Evolutionary conservation across 202 grass and related monocot genomes (phyloP).

Genomic region (Tripidium arundinaceum): DNA sequence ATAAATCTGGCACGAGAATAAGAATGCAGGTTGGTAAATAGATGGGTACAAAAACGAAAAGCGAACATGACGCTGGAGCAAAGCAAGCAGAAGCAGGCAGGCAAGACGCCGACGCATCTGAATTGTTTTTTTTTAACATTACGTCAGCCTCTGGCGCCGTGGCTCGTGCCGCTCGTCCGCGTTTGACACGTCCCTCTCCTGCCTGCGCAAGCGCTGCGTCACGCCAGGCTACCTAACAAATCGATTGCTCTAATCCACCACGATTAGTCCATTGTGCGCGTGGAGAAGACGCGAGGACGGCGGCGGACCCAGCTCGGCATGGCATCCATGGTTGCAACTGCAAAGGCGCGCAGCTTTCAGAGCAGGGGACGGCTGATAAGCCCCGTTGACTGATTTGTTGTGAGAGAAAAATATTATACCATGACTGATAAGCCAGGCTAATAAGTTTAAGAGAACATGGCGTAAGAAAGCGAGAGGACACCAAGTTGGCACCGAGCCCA

Average conservation of each 20-base stretch:
- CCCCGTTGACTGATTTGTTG: too few relatives aligned
- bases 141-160: background rate
- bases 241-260: constrained; percentile 3
- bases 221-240: background rate
- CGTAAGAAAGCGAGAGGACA: too few relatives aligned
- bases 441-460: too few relatives aligned
- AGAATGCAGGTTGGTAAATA: background rate
- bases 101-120: constrained; percentile 20
- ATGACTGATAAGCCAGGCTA: too few relatives aligned
- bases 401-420: background rate
- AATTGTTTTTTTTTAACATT: background rate
- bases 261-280: background rate
- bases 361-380: too few relatives aligned
- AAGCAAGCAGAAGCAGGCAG: constrained; percentile 13
- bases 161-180: background rate
- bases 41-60: background rate
- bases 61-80: background rate
- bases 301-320: background rate
- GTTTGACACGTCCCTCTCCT: constrained; percentile 13
- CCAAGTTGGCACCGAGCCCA: background rate
- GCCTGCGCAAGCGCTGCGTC: background rate
- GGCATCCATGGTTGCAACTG: background rate
- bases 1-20: background rate
- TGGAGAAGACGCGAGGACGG: background rate
- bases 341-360: background rate